Evolutionary conservation across 2,329 filamentous ascomycete species (phyloP).

Genomic region (Colletotrichum magnum): DNA sequence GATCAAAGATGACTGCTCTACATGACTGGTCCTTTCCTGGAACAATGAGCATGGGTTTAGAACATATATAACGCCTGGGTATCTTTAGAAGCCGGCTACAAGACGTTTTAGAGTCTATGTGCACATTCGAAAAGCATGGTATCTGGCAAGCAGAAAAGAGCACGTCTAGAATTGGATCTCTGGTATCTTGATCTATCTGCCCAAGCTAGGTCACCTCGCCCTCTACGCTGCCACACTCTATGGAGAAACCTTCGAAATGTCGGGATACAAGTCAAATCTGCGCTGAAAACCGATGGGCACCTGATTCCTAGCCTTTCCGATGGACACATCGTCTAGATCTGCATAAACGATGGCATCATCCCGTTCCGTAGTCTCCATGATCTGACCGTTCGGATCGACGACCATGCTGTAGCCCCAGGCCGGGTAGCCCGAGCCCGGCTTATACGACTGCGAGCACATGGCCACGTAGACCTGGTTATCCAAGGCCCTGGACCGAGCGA

Average conservation of each 20-base stretch:
- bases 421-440: slow-evolving; percentile 82
- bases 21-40: too few relatives aligned
- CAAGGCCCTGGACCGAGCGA: slow-evolving; percentile 84
- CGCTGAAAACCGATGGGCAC: slow-evolving; percentile 90
- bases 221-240: not conserved
- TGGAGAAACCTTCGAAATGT: slow-evolving; percentile 74
- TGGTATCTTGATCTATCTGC: too few relatives aligned
- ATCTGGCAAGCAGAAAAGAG: too few relatives aligned
- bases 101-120: too few relatives aligned
- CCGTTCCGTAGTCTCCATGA: slow-evolving; percentile 84
- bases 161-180: too few relatives aligned
- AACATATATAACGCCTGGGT: too few relatives aligned
- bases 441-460: slow-evolving; percentile 89
- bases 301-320: slow-evolving; percentile 81
- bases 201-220: not conserved
- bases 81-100: too few relatives aligned
- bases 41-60: too few relatives aligned
- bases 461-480: slow-evolving; percentile 96
- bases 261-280: slow-evolving; percentile 94
- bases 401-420: slow-evolving; percentile 95
- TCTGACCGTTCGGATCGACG: slow-evolving; percentile 86
- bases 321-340: slow-evolving; percentile 76
- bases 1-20: too few relatives aligned
- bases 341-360: slow-evolving; percentile 81
- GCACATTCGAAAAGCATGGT: too few relatives aligned